Evolutionary conservation across 495 filamentous ascomycete genomes (phyloP), one percentile per base, ranked within the genome.

Genomic region (Xeromyces bisporus): DNA sequence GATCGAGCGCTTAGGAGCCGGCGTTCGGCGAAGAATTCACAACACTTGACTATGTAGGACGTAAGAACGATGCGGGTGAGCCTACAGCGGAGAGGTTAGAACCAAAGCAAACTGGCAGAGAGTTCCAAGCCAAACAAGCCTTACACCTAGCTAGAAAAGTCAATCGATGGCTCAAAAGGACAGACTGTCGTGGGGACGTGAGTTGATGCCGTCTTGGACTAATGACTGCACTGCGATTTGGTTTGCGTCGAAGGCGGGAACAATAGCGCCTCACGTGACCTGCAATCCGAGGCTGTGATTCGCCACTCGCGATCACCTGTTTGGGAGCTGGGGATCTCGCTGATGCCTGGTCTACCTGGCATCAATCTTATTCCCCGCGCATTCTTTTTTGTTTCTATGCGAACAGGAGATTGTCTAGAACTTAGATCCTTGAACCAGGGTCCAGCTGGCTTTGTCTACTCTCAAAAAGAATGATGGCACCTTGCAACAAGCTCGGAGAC

Each of bases 241-340:
- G 28, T 15, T 31, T 31, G 28, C 15, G 18, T 31, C 28, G 28
- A 31, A 31, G 18, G 28, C 28, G 28, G 12, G 12, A 10, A 15
- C 11, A 21, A 9, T 15, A 2, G 2, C 26, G 3, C 26, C 3
- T 14, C 28, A 31, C 28, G 28, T 31, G 28, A 31, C 14, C 11
- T 10, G 3, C 28, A 31, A 6, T 21, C 20, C 20, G 4, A 9
- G 20, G 9, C 4, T 4, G 20, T 9, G 20, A 21, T 21, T 21
- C 20, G 20, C 20, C 20, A 21, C 20, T n/a, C n/a, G n/a, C n/a
- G n/a, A n/a, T n/a, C n/a, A n/a, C n/a, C n/a, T n/a, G n/a, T n/a
- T n/a, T n/a, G n/a, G n/a, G n/a, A n/a, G n/a, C n/a, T n/a, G n/a
- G n/a, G n/a, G n/a, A n/a, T n/a, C n/a, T n/a, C n/a, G n/a, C n/a